phyloP scores from a whole-genome alignment of 1,284 basidiomycete genomes.

The Cerioporus squamosus region DNA sequence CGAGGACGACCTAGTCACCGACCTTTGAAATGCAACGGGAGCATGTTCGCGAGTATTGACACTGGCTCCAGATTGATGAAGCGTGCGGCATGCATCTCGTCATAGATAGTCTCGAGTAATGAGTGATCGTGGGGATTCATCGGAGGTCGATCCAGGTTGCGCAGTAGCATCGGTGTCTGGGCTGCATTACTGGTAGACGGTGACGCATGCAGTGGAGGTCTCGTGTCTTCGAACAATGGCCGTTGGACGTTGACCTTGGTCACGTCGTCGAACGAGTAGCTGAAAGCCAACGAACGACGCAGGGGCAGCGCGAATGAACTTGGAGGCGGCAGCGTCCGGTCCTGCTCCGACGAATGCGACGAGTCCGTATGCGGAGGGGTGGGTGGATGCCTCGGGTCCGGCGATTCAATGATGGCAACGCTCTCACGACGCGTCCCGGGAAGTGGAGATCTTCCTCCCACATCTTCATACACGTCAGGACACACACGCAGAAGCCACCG shows the following conservation, averaged over 20 bases:
- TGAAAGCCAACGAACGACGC: slow-evolving; percentile 10
- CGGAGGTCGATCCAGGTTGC: slow-evolving; percentile 27
- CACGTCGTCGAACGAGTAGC: slow-evolving; percentile 22
- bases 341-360: slow-evolving; percentile 20
- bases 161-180: slow-evolving; percentile 9
- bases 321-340: not conserved
- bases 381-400: slow-evolving; percentile 15
- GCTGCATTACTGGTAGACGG: slow-evolving; percentile 3
- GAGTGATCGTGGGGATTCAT: slow-evolving; percentile 70
- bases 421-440: slow-evolving; percentile 41
- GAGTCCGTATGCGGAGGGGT: slow-evolving; percentile 20
- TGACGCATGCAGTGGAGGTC: slow-evolving; percentile 5
- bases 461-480: slow-evolving; percentile 44
- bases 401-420: slow-evolving; percentile 15
- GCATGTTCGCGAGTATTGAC: slow-evolving; percentile 58
- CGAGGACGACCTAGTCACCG: slow-evolving; percentile 7
- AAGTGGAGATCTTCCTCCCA: slow-evolving; percentile 74
- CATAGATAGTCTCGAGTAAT: slow-evolving; percentile 65
- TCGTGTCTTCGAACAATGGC: slow-evolving; percentile 5
- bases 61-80: slow-evolving; percentile 70
- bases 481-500: not conserved
- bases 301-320: not conserved
- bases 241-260: slow-evolving; percentile 1
- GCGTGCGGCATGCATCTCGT: slow-evolving; percentile 63
- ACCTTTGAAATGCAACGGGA: slow-evolving; percentile 67